Conservation (phyloP, 345 rosid genomes). For the Stellera chamaejasme region DNA sequence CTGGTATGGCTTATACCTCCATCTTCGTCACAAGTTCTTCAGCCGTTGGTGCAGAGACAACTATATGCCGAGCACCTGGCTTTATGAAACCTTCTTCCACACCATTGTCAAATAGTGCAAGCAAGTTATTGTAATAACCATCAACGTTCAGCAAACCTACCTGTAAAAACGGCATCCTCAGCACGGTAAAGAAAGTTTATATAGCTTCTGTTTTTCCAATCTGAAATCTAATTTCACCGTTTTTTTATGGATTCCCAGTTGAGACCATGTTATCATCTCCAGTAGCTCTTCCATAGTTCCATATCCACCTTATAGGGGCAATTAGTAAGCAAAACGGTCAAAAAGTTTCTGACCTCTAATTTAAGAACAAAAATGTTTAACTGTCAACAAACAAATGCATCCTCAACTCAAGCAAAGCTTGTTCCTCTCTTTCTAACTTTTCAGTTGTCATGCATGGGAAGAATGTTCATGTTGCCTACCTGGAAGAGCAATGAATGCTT, state of each 20-base stretch:
- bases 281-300: constrained; percentile 95
- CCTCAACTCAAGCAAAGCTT: background rate
- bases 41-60: constrained; percentile 82
- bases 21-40: constrained; percentile 76
- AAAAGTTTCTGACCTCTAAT: background rate
- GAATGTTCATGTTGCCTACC: constrained; percentile 33
- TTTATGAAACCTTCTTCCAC: constrained; percentile 94
- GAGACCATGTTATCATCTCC: constrained; percentile 98
- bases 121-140: constrained; percentile 80
- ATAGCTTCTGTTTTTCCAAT: constrained; percentile 4
- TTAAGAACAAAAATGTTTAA: background rate
- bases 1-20: constrained; percentile 54
- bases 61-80: constrained; percentile 70
- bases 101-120: constrained; percentile 78
- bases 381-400: background rate
- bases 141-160: constrained; percentile 92
- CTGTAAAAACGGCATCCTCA: constrained; percentile 22
- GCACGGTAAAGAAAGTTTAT: background rate
- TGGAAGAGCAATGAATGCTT: constrained; percentile 93
- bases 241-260: constrained; percentile 91
- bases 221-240: constrained; percentile 42
- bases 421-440: constrained; percentile 6
- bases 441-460: background rate
- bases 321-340: constrained; percentile 8
- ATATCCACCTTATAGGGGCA: constrained; percentile 66